Percentiles rank a stretch among this genome's conserved stretches.
Conservation (phyloP, 805 yeast species). For the Yamadazyma kitorensis region DNA sequence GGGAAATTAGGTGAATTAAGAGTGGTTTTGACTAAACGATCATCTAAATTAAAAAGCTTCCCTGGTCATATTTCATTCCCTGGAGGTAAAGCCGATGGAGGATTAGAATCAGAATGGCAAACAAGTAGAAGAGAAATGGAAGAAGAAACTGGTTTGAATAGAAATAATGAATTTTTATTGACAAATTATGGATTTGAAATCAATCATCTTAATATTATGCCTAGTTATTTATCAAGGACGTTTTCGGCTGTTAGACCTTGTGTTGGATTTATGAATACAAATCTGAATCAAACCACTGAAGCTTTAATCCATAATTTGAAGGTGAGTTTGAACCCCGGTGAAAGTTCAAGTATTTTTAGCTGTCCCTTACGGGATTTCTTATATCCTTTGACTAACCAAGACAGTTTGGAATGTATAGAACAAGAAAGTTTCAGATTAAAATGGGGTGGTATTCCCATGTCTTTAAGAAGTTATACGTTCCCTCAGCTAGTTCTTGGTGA, state of each 20-base stretch:
- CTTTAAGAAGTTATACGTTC: slow-evolving; percentile 58
- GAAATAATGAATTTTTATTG: slow-evolving; percentile 42
- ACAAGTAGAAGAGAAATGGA: slow-evolving; percentile 80
- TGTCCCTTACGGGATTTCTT: slow-evolving; percentile 65
- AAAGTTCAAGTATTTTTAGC: slow-evolving; percentile 66
- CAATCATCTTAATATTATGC: slow-evolving; percentile 61
- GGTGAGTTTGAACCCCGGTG: slow-evolving; percentile 69
- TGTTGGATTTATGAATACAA: slow-evolving; percentile 56
- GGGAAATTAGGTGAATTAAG: slow-evolving; percentile 74
- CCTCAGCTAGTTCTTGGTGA: slow-evolving; percentile 55
- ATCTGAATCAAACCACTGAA: slow-evolving; percentile 16
- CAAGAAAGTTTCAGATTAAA: slow-evolving; percentile 34
- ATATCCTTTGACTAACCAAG: slow-evolving; percentile 23
- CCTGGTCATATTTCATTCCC: slow-evolving; percentile 92
- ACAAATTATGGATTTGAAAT: slow-evolving; percentile 52
- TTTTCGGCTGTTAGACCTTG: slow-evolving; percentile 82
- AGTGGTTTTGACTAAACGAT: slow-evolving; percentile 76
- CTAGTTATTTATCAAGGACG: slow-evolving; percentile 80
- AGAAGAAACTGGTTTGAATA: slow-evolving; percentile 80
- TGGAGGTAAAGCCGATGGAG: slow-evolving; percentile 85
- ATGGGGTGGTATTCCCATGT: slow-evolving; percentile 78
- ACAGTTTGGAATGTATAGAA: slow-evolving; percentile 29
- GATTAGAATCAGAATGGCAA: slow-evolving; percentile 62
- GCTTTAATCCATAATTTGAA: slow-evolving; percentile 27
- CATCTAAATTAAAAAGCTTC: slow-evolving; percentile 64